Evolutionary conservation across 768 basidiomycete species (phyloP), one percentile per base, ranked within the genome.

Genomic region (Sporobolomyces phaffii): DNA sequence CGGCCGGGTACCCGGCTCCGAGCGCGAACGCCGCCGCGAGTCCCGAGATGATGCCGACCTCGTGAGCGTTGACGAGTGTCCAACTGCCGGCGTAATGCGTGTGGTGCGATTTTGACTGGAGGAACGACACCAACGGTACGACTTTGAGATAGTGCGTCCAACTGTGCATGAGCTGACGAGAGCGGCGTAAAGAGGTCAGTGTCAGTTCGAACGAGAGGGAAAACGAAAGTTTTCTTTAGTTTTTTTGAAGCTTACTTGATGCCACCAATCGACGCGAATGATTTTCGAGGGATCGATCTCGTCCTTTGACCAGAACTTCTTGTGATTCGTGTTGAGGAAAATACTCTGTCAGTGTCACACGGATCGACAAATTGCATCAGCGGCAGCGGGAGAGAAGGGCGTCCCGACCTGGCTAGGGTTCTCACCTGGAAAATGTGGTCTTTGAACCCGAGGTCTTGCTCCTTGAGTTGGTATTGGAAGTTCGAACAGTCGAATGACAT

Each of bases 261-360:
- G 78, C 79, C 78, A 78, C 79, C 79, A 79, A 56, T 79, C 77
- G 56, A 74, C 73, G 29, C 77, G 74, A 33, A 61, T 77, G 72
- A 80, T 79, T 73, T 79, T 79, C 53, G 77, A 76, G 68, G 77
- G 75, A 18, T 70, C 64, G 68, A 80, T 80, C 68, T 80, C 79
- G 65, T 79, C 73, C 54, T 71, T 76, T 1, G 74, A 60, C 80
- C 80, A 80, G 1, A 69, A 75, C 14, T 79, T 29, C 66, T 78
- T 61, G 69, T 80, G 73, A 61, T 79, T 77, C 56, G 78, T 79
- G 76, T 80, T 79, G 60, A 80, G 71, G 73, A 78, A 79, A 75
- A 80, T 80, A 10, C 78, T 79, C 74, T 72, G 64, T 31, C 9
- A 18, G n/a, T n/a, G n/a, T n/a, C n/a, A n/a, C n/a, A n/a, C n/a